Percentiles rank a stretch among this genome's conserved stretches.
These are phyloP conservation scores for Laburnicola sp. DNA, from an alignment of 2,329 filamentous ascomycete species.

Conservation along the genomic window DNA sequence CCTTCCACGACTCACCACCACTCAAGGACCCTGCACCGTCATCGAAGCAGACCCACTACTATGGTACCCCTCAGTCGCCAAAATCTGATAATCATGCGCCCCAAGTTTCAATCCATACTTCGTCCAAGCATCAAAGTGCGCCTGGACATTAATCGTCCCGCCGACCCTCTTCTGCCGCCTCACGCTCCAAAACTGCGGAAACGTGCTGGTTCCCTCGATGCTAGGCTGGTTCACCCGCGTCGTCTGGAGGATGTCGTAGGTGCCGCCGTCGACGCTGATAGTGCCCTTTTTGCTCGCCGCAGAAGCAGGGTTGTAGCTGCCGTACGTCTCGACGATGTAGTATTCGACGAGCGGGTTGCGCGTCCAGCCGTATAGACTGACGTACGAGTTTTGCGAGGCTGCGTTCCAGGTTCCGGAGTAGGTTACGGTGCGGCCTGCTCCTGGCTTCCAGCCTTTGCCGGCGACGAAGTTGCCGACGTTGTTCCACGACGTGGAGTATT, in stretches of 20 bases:
- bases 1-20: neutral
- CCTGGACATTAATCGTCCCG: conserved; percentile 55
- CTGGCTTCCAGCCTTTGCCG: conserved; percentile 63
- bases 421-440: conserved; percentile 52
- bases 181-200: conserved; percentile 60
- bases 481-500: conserved; percentile 55
- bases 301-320: conserved; percentile 54
- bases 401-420: conserved; percentile 53
- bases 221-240: conserved; percentile 57
- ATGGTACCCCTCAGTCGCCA: conserved; percentile 59
- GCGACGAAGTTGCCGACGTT: conserved; percentile 59
- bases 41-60: conserved; percentile 55
- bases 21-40: conserved; percentile 41
- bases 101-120: conserved; percentile 55
- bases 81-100: conserved; percentile 57
- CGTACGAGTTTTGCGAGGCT: conserved; percentile 56
- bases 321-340: conserved; percentile 60
- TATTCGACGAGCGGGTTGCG: conserved; percentile 60
- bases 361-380: conserved; percentile 63
- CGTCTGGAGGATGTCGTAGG: conserved; percentile 57
- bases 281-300: conserved; percentile 55
- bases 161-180: conserved; percentile 54
- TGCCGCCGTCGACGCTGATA: conserved; percentile 56
- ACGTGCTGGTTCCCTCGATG: conserved; percentile 59
- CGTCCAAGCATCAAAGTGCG: conserved; percentile 60